Conservation (phyloP, 495 filamentous ascomycete species). For the Sabuloglossum arenarium region DNA sequence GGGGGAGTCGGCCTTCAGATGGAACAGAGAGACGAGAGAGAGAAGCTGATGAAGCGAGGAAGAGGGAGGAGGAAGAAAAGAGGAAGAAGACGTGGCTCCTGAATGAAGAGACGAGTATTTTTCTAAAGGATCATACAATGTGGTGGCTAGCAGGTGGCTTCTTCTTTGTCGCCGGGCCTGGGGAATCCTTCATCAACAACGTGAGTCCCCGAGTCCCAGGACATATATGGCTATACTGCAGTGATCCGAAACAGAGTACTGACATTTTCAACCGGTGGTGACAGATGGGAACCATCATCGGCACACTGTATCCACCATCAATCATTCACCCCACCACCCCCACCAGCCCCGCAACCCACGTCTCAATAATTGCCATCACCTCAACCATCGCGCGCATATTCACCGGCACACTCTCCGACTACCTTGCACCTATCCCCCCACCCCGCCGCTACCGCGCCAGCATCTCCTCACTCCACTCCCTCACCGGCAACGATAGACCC, state of each 20-base stretch:
- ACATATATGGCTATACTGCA: neutral
- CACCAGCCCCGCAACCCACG: conserved; percentile 61
- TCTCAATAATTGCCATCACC: conserved; percentile 75
- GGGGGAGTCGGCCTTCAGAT: conserved; percentile 9
- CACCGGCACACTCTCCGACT: conserved; percentile 69
- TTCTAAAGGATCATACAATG: conserved; percentile 78
- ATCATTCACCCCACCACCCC: conserved; percentile 20
- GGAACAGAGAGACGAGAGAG: conserved; percentile 17
- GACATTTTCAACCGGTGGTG: neutral
- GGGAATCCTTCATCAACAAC: conserved; percentile 95
- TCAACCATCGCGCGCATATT: conserved; percentile 76
- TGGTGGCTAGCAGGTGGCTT: conserved; percentile 84
- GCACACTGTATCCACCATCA: conserved; percentile 51
- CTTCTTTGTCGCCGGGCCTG: conserved; percentile 82
- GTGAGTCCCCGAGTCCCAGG: conserved; percentile 16
- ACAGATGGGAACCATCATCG: conserved; percentile 75
- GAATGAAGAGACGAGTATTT: conserved; percentile 67
- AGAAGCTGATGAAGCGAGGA: conserved; percentile 23
- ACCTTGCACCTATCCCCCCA: conserved; percentile 49
- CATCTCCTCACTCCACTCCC: conserved; percentile 11
- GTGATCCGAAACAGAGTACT: neutral
- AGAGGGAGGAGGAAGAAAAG: conserved; percentile 39
- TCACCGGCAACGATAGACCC: neutral
- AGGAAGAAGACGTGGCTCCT: conserved; percentile 67
- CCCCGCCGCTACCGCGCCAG: conserved; percentile 7